phyloP scores from a whole-genome alignment of 371 early-diverging fungal species.

The Massospora cicadina region DNA sequence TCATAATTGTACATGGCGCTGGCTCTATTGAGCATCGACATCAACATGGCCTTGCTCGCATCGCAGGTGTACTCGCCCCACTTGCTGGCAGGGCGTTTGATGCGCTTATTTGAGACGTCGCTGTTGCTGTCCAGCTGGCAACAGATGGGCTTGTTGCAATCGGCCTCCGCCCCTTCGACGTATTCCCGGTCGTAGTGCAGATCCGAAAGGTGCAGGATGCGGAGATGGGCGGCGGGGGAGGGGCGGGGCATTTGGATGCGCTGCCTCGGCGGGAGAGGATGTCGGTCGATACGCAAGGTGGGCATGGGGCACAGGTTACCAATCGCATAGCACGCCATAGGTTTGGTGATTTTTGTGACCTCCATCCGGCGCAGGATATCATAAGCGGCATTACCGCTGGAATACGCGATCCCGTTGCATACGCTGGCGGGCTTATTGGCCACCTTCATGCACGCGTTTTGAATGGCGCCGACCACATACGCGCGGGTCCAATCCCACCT shows the following conservation, averaged over 20 bases:
- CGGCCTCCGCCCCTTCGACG: slow-evolving; percentile 7
- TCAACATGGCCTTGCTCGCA: slow-evolving; percentile 23
- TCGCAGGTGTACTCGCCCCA: slow-evolving; percentile 19
- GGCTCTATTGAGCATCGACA: slow-evolving; percentile 24
- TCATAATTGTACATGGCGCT: slow-evolving; percentile 19
- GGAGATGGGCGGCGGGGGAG: too few species aligned
- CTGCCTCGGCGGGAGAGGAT: not conserved
- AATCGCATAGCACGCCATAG: not conserved
- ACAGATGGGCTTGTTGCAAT: slow-evolving; percentile 15
- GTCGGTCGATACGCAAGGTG: not conserved
- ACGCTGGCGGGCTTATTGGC: not conserved
- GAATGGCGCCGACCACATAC: not conserved
- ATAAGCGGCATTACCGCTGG: not conserved
- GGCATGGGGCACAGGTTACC: slow-evolving; percentile 1
- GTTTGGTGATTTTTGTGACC: not conserved
- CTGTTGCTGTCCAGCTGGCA: slow-evolving; percentile 14
- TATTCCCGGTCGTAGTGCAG: slow-evolving; percentile 3
- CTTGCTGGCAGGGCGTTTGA: slow-evolving; percentile 14
- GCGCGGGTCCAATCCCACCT: not conserved
- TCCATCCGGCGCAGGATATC: not conserved
- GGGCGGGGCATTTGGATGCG: not conserved
- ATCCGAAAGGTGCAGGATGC: slow-evolving; percentile 3
- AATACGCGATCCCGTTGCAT: not conserved
- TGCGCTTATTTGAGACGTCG: not conserved
- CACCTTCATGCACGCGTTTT: not conserved